Percentiles rank a stretch among this genome's conserved stretches.
Evolutionary conservation across 2,329 filamentous ascomycete species (phyloP).

Genomic region (Monosporascus sp.): DNA sequence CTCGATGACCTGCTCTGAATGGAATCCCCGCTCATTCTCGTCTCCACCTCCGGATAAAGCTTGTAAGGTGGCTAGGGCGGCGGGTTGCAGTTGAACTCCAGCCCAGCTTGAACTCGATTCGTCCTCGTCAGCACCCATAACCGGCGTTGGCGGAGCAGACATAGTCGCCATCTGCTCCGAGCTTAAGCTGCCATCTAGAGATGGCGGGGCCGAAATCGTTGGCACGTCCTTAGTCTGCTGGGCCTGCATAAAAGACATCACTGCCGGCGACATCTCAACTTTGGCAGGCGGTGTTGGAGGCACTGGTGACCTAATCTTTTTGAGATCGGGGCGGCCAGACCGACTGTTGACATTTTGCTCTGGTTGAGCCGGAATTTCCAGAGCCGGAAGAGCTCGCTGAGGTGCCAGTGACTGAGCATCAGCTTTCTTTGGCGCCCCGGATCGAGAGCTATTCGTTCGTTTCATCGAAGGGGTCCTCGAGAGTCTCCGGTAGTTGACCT

Average conservation of each 20-base stretch:
- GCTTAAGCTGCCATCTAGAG: slow-evolving; percentile 80
- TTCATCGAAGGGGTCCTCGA: slow-evolving; percentile 34
- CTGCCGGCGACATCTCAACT: slow-evolving; percentile 70
- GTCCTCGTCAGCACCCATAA: slow-evolving; percentile 54
- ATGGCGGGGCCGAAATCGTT: slow-evolving; percentile 74
- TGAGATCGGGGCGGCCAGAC: slow-evolving; percentile 40
- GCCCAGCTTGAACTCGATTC: slow-evolving; percentile 61
- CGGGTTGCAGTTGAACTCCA: slow-evolving; percentile 70
- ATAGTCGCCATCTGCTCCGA: slow-evolving; percentile 82
- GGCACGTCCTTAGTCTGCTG: slow-evolving; percentile 63
- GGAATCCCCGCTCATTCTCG: slow-evolving; percentile 55
- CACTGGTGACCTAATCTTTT: slow-evolving; percentile 51
- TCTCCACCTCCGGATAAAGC: slow-evolving; percentile 56
- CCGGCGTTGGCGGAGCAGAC: slow-evolving; percentile 80
- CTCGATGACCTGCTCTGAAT: slow-evolving; percentile 51
- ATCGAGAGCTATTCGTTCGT: slow-evolving; percentile 29
- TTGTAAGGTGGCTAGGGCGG: slow-evolving; percentile 74
- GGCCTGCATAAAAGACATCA: slow-evolving; percentile 63
- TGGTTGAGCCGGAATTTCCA: slow-evolving; percentile 46
- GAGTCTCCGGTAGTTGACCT: slow-evolving; percentile 47
- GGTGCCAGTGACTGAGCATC: slow-evolving; percentile 32
- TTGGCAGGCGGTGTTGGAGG: slow-evolving; percentile 59
- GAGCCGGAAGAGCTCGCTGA: slow-evolving; percentile 37
- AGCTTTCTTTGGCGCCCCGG: slow-evolving; percentile 36
- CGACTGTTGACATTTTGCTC: slow-evolving; percentile 33